Base-by-base conservation (phyloP, 495 filamentous ascomycete genomes). In the Pseudotulostoma volvatum region DNA sequence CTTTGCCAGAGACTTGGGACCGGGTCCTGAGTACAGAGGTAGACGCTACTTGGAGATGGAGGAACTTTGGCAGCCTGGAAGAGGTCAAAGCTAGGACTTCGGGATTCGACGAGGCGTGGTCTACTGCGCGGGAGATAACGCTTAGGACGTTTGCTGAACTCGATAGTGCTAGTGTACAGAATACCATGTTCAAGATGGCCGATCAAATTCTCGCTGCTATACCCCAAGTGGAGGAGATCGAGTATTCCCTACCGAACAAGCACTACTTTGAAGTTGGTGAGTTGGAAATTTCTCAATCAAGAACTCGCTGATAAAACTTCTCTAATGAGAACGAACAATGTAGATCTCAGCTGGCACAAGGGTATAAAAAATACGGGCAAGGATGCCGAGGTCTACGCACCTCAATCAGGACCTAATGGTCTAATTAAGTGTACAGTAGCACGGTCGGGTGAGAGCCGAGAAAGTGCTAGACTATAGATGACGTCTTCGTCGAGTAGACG, bases 101-200 rank as follows among this genome's bases (percentile, higher is more conserved):
- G 31, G 64, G 69, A 43, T 97, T 95, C 57, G 77, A 94, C 59
- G 51, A 60, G 28, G 82, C 84, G 8, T 95, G 77, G 73, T 63
- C 77, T 37, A 61, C 65, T 34, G 85, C 84, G 16, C 70, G 85
- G 41, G 60, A 65, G 30, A 88, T 93, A 59, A 92, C 88, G 15
- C 66, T 95, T 49, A 81, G 81, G 69, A 84, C 76, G 0, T 97
- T 97, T 52, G 87, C 90, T n/a, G 73, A 74, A 49, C 88, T 96
- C 47, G 70, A 81, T 55, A 90, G 81, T 47, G 80, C 90, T 34
- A 88, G 81, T 50, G 90, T 97, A 13, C 90, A 97, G 69, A 77
- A 78, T 45, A 95, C 87, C 41, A 94, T 97, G 90, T 96, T 93
- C 62, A 88, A 93, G 69, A 97, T 97, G 90, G 73, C 71, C 41